Evolutionary conservation across 345 rosid genomes (phyloP), one percentile per base, ranked within the genome.

Genomic region (Brassica juncea): DNA sequence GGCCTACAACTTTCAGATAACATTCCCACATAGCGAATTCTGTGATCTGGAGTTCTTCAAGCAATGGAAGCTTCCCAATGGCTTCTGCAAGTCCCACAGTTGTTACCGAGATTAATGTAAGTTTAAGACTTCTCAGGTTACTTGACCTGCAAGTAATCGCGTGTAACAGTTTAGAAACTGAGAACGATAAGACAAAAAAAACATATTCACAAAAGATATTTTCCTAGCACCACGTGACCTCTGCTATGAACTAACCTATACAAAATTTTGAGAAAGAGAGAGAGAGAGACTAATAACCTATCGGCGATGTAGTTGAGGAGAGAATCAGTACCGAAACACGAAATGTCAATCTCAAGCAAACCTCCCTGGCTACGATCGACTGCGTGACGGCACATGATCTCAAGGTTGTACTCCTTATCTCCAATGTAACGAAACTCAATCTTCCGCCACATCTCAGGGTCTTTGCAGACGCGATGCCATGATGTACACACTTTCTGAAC

Each of bases 11-110:
- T 49, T 14, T 49, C 19, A 49, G 6, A 49, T 6, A 49, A 14
- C 5, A 2, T 49, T 0, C 21, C 8, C 2, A 49, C 19, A 49
- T 2, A n/a, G 8, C 0, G 57, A 4, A 4, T 4, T 65, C 70
- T 3, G 87, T 83, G 71, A 87, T 15, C 21, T 89, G 89, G 9
- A 93, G 87, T 8, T 84, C 89, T 82, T 93, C 93, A 6, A 93
- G 85, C 69, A 80, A 70, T n/a, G 89, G 87, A 71, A 88, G 75
- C 39, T 81, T 85, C 54, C 39, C n/a, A 68, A 84, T 85, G 19
- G 84, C 86, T 80, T 73, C 75, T 0, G 54, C 42, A 67, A 88
- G 60, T 65, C 87, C 91, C 12, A 76, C 72, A 31, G 81, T 85
- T 1, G 89, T 66, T 60, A 93, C 42, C n/a, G 5, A 0, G 75